phyloP scores from a whole-genome alignment of 2,329 filamentous ascomycete species.

The Lachnum nothofagi region DNA sequence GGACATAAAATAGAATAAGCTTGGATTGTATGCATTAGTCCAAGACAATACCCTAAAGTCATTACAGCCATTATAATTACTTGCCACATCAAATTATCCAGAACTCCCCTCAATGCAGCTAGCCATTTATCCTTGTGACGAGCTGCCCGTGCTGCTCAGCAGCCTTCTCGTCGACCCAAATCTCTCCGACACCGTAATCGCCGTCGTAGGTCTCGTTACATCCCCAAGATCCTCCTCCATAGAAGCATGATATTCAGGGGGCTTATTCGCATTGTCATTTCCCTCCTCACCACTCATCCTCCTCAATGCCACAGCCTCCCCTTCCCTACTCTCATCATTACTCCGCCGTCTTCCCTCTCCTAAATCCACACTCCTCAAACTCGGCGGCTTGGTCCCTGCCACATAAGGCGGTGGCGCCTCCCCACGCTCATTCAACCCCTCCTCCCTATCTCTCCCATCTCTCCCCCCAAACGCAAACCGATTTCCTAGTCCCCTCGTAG shows the following conservation, averaged over 20 bases:
- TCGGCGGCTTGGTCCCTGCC: conserved; percentile 27
- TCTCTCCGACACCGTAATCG: conserved; percentile 13
- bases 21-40: background rate
- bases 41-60: background rate
- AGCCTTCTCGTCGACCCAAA: conserved; percentile 12
- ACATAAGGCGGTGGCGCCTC: conserved; percentile 62
- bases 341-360: background rate
- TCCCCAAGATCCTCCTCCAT: conserved; percentile 7
- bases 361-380: conserved; percentile 16
- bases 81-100: background rate
- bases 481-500: background rate
- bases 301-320: conserved; percentile 15
- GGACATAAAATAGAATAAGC: too few species aligned
- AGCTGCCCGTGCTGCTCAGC: conserved; percentile 4
- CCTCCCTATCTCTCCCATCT: conserved; percentile 31
- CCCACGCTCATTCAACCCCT: conserved; percentile 59
- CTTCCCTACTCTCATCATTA: background rate
- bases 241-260: conserved; percentile 24
- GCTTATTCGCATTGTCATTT: conserved; percentile 1
- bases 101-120: background rate
- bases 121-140: conserved; percentile 2
- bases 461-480: conserved; percentile 13
- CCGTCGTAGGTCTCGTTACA: conserved; percentile 15
- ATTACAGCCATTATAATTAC: background rate
- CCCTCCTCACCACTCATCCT: conserved; percentile 2